A percentile compares a stretch with the other conserved stretches of the same genome.
phyloP scores from a whole-genome alignment of 2,329 filamentous ascomycete genomes.

The Proliferodiscus dingleyae region DNA sequence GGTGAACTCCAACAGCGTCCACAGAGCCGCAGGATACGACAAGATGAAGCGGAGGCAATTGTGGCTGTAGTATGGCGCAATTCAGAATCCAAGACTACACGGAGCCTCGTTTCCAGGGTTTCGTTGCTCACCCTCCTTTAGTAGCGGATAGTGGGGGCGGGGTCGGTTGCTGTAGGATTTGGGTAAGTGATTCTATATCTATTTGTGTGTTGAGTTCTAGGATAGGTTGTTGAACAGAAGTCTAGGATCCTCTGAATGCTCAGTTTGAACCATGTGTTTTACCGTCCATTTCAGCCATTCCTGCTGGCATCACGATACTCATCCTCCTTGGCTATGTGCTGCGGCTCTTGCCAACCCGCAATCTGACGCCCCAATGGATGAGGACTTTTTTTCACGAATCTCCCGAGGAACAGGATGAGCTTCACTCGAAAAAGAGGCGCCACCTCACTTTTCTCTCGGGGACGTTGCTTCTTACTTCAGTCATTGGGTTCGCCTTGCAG shows the following conservation, averaged over 20 bases:
- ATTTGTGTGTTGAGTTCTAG: too few relatives aligned
- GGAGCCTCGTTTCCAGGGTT: neutral
- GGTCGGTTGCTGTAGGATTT: neutral
- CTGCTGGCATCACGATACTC: conserved; percentile 25
- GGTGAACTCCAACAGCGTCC: too few relatives aligned
- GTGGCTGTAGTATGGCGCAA: neutral
- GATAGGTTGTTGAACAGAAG: neutral
- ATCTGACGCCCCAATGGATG: conserved; percentile 43
- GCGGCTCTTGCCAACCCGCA: conserved; percentile 23
- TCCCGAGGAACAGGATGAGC: conserved; percentile 29
- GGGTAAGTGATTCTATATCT: neutral
- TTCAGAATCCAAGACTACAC: neutral
- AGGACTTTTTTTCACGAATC: conserved; percentile 46
- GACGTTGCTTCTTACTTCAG: conserved; percentile 35
- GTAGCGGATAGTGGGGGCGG: neutral
- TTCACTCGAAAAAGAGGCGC: conserved; percentile 24
- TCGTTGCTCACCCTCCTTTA: neutral
- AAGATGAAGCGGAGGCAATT: neutral
- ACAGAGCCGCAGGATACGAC: too few relatives aligned
- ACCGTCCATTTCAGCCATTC: conserved; percentile 26
- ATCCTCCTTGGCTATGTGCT: conserved; percentile 28
- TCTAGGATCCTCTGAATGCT: conserved; percentile 27
- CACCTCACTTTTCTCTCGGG: conserved; percentile 30
- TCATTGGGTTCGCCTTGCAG: conserved; percentile 33
- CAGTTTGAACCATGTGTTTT: conserved; percentile 25